Evolutionary conservation across 371 early-diverging fungal species (phyloP), one percentile per base, ranked within the genome.

Genomic region (Actinomortierella ambigua): DNA sequence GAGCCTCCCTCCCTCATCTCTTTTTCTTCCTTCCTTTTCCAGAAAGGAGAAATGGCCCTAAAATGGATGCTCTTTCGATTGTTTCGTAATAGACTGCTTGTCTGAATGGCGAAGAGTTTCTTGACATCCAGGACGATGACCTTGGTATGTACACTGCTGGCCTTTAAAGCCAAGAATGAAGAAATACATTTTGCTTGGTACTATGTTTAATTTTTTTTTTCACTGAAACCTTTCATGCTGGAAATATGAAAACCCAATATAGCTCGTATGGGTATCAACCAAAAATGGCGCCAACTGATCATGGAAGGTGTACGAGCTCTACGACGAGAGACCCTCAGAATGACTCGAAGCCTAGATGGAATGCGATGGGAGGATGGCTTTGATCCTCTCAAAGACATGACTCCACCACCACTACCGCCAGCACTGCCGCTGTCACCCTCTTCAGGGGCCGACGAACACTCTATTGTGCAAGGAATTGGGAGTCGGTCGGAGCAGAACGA

Each of bases 231-330:
- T 44, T 2, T 24, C 0, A 34, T 34, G 15, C 8, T 44, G 9
- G 20, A 22, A 17, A 26, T 47, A 18, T 22, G n/a, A 46, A 46
- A 27, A 14, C 18, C 5, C 34, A 13, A 29, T 49, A 34, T 42
- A 63, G 69, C 59, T 41, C 54, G 71, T n/a, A 71, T 71, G 71
- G 54, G 62, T 53, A 71, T 71, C 62, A 71, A 71, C 51, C 63
- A 58, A 20, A 71, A 71, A 56, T 71, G 71, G 71, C 52, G 71
- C 27, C 46, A 58, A n/a, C 65, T 71, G 65, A 71, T 71, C 56
- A 60, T 71, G 61, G 65, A 71, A 59, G 71, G 65, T 24, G 71
- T 71, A 9, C 62, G 63, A 9, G 62, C 65, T 55, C 66, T 71
- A 4, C 65, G 71, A 23, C 65, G 71, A 22, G 66, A 71, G 59